Evolutionary conservation across 495 filamentous ascomycete species (phyloP).

Genomic region (Glonium stellatum): DNA sequence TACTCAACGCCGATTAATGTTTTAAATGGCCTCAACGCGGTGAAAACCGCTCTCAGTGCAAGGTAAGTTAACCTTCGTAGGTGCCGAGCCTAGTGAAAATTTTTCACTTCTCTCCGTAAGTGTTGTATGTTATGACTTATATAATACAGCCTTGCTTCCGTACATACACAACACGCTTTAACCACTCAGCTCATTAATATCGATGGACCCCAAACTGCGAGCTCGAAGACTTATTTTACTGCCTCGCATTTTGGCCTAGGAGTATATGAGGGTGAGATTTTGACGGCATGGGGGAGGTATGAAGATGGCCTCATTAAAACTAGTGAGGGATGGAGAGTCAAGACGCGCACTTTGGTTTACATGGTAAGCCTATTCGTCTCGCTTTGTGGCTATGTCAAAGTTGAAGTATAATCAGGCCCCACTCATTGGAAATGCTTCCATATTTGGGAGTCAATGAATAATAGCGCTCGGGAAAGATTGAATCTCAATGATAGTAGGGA

Average conservation of each 20-base stretch:
- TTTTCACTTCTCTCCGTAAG: background rate
- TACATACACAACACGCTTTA: slow-evolving; percentile 29
- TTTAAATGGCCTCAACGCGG: slow-evolving; percentile 23
- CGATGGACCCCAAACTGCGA: slow-evolving; percentile 19
- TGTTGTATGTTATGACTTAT: background rate
- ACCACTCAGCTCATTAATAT: slow-evolving; percentile 31
- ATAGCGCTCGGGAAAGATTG: too few relatives aligned
- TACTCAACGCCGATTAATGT: slow-evolving; percentile 28
- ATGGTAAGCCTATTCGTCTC: background rate
- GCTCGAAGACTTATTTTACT: slow-evolving; percentile 29
- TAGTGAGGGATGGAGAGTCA: slow-evolving; percentile 27
- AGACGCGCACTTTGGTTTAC: slow-evolving; percentile 23
- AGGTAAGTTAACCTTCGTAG: slow-evolving; percentile 8
- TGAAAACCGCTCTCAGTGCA: slow-evolving; percentile 23
- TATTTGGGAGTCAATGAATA: too few relatives aligned
- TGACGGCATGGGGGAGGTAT: slow-evolving; percentile 30
- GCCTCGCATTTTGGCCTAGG: slow-evolving; percentile 31
- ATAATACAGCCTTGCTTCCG: slow-evolving; percentile 27
- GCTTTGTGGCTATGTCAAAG: too few relatives aligned
- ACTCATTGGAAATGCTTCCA: too few relatives aligned
- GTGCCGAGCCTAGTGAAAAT: background rate
- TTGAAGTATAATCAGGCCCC: too few relatives aligned
- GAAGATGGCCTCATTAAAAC: slow-evolving; percentile 21
- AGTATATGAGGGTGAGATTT: slow-evolving; percentile 27
- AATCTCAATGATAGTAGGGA: too few relatives aligned